Percentiles rank a stretch among this genome's conserved stretches.
phyloP scores from a whole-genome alignment of 345 rosid genomes.

The Eucalyptus victrix region DNA sequence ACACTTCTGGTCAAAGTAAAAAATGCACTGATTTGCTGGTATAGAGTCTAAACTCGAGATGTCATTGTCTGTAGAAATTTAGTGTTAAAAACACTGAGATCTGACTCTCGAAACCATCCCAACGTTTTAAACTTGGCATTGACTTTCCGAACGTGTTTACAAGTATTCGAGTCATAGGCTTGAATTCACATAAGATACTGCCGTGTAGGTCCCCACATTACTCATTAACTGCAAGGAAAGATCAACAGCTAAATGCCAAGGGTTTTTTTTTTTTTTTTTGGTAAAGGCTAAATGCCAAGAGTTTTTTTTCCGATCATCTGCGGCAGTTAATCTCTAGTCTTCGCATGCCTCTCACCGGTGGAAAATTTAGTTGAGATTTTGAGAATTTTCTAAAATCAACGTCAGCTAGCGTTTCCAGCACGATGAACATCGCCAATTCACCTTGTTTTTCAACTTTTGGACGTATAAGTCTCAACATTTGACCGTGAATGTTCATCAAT shows the following conservation, averaged over 20 bases:
- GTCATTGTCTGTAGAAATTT: neutral
- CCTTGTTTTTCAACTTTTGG: neutral
- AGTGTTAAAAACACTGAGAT: neutral
- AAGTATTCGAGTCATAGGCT: neutral
- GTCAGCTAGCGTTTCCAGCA: neutral
- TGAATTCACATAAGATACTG: neutral
- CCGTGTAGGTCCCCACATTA: neutral
- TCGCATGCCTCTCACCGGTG: neutral
- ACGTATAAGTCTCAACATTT: neutral
- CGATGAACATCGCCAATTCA: neutral
- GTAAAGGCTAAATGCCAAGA: neutral
- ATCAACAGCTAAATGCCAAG: neutral
- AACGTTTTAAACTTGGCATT: neutral
- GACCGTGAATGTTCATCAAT: neutral
- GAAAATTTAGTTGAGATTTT: too few species aligned
- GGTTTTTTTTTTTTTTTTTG: too few species aligned
- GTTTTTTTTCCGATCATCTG: neutral
- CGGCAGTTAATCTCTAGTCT: neutral
- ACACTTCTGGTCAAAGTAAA: neutral
- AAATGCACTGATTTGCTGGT: neutral
- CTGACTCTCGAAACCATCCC: neutral
- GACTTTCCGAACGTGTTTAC: neutral
- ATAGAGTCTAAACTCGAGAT: neutral
- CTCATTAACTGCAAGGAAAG: neutral
- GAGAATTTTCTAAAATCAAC: neutral